Conservation (phyloP, 805 yeast species). For the Myxozyma geophila region DNA sequence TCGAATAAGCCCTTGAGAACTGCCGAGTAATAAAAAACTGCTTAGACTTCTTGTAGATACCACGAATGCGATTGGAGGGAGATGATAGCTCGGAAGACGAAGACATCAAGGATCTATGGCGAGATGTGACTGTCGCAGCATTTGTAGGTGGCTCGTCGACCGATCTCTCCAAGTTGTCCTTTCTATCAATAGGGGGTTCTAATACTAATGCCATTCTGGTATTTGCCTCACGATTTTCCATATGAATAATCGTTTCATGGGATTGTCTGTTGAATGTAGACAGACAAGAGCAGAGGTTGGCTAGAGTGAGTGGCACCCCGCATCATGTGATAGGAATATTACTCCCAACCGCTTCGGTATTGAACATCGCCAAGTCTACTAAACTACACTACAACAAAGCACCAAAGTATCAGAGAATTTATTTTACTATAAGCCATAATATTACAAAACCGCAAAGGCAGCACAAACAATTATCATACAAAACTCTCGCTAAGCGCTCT, state of each 20-base stretch:
- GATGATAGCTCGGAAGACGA: constrained; percentile 19
- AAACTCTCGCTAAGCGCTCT: background rate
- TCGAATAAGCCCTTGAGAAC: constrained; percentile 23
- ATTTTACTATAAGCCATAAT: background rate
- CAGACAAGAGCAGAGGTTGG: no score
- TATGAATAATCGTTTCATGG: no score
- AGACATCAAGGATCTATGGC: constrained; percentile 3
- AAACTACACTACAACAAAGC: no score
- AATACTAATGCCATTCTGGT: no score
- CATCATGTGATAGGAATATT: no score
- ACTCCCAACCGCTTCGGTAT: no score
- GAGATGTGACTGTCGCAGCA: constrained; percentile 1
- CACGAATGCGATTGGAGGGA: constrained; percentile 9
- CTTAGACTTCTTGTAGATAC: constrained; percentile 13
- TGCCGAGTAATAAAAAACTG: constrained; percentile 24
- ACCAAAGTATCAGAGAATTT: no score
- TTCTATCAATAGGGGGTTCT: background rate
- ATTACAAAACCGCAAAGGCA: background rate
- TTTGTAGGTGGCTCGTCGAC: background rate
- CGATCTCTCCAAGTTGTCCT: background rate
- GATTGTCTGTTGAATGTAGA: no score
- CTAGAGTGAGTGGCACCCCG: no score
- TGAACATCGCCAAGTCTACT: no score
- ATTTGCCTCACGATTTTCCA: no score
- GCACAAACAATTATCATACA: background rate